Evolutionary conservation across 345 rosid species (phyloP), one percentile per base, ranked within the genome.

Genomic region (Pistacia integerrima): DNA sequence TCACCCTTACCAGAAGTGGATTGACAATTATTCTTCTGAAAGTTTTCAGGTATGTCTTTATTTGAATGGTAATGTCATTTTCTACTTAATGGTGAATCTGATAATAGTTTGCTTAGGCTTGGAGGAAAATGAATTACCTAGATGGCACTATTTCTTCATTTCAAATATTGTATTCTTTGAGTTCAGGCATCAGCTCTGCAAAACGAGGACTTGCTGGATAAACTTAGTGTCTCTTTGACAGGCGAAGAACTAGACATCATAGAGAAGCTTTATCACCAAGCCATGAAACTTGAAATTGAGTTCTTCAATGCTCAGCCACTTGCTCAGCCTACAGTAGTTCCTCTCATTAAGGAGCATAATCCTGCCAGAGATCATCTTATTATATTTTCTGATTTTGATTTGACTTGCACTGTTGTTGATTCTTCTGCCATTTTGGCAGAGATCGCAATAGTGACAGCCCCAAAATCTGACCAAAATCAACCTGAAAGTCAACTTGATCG

Each of bases 341-440:
- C 99, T 76, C 80, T 97, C 78, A 78, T 80, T 60, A 88, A 84
- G 80, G 89, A 70, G 78, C 93, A 85, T 55, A 84, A 82, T 80
- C 88, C 86, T 64, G 85, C 70, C 22, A 88, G 81, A 76, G 88
- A 85, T 70, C 87, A 78, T 52, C 82, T 91, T 51, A 58, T 87
- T 84, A 85, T 94, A 85, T 97, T 94, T 80, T 89, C 94, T 75
- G 99, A 97, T 84, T 97, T 97, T 87, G 99, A 97, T 87, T 87
- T 97, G 84, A 92, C 98, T 25, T 94, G 99, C 87, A 80, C 97
- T 0, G 89, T 90, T 79, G 90, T 94, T 82, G 99, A 97, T 89
- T 97, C 99, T 38, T 91, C 97, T 76, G 98, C 98, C 79, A 91
- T 94, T 78, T 84, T 94, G 86, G 98, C 98, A 2, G 97, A 97